Evolutionary conservation across 306 rosid genomes (phyloP), one percentile per base, ranked within the genome.

Genomic region (Vicia sativa): DNA sequence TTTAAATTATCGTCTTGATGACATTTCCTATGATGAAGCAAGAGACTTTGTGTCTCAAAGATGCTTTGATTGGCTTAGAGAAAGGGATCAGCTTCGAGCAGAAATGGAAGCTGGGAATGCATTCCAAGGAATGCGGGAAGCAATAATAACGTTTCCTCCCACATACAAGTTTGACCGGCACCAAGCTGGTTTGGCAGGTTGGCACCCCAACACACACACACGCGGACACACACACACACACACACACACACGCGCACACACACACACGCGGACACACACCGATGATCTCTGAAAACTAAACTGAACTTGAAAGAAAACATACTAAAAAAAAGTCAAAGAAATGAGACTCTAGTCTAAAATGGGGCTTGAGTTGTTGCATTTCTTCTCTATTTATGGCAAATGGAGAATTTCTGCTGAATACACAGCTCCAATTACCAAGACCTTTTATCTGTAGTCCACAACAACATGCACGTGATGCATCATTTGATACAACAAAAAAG

Each of bases 101-200:
- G 97, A 93, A 84, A 93, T 93, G 98, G 90, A 80, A 70, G 87
- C 96, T 69, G 98, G 98, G 74, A 93, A 93, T 72, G 97, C 75
- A 55, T 93, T 93, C 85, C 97, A 93, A 89, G 98, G 98, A 73
- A 87, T 93, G 98, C 95, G 98, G 23, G 98, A 93, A 80, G 96
- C 97, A 73, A 59, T 67, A 38, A 80, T 93, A 80, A 85, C 77
- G 8, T 93, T 93, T 82, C 97, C 98, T 76, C 97, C 98, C 62
- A 93, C 97, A 5, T 93, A 93, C 85, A 93, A 93, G 85, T 93
- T 93, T 77, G 98, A 93, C 83, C 81, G 84, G 25, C 96, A 90
- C 70, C 98, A 87, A 88, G 86, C 81, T 83, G 98, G 98, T 71
- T 86, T 93, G 77, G 88, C 96, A 84, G 98, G 98, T 93, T 72